Evolutionary conservation across 805 yeast species (phyloP), one percentile per base, ranked within the genome.

Genomic region (Tetrapisispora nanseiensis): DNA sequence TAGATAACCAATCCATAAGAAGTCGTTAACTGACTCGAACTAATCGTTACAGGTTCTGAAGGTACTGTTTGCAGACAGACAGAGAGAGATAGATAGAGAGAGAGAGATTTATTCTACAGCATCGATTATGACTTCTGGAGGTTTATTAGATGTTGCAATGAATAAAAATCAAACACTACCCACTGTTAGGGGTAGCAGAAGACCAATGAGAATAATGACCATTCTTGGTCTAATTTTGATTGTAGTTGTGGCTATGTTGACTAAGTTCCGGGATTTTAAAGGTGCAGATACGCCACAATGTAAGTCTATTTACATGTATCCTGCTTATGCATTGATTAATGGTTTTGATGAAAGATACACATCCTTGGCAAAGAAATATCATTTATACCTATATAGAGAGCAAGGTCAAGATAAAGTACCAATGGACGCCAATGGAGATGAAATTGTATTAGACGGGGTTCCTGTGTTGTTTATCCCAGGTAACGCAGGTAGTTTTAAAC

Each of bases 401-500:
- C 94, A 85, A 47, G 82, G 78, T 0, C 68, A 66, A 49, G 90
- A 82, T 55, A 56, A 56, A 3, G 57, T 71, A 4, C 90, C 95
- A 0, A 56, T 55, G 45, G 61, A 46, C 46, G 54, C 47, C 43
- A 61, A 46, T 45, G 53, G 47, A 42, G 63, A 54, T 49, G 63
- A 45, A 41, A 58, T 61, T 19, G 64, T 71, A 24, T 49, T 74
- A 16, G 71, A 68, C 42, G 97, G 97, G 0, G 73, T 84, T 1
- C 99, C 99, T 0, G 87, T 86, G 1, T 65, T 92, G 13, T 92
- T 92, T 61, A 82, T 94, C 32, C 98, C 98, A 1, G 99, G 99
- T 0, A 92, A 94, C 57, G 98, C 98, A 0, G 99, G 99, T 1
- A 81, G 94, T 43, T 87, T 77, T 60, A 75, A 78, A 49, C 99